Conservation (phyloP, 2,329 filamentous ascomycete genomes). For the Plenodomus lindquistii region DNA sequence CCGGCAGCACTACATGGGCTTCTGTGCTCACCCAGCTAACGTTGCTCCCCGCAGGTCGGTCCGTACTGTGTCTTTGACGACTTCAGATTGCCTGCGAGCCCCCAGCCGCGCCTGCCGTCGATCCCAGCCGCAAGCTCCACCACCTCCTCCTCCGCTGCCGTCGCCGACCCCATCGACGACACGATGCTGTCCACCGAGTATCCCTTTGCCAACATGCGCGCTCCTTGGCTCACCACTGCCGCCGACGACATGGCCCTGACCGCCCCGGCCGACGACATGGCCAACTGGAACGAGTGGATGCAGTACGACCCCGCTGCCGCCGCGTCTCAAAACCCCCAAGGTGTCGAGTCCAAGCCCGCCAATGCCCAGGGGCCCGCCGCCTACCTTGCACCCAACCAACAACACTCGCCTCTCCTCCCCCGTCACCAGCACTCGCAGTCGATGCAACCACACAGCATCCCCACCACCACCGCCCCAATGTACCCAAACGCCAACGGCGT, state of each 20-base stretch:
- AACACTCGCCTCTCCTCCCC: constrained; percentile 27
- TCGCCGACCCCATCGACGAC: constrained; percentile 30
- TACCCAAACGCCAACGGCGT: constrained; percentile 20
- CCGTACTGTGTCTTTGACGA: constrained; percentile 46
- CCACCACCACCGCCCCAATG: constrained; percentile 31
- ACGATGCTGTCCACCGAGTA: constrained; percentile 42
- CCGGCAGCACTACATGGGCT: background rate
- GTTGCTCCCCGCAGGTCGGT: constrained; percentile 34
- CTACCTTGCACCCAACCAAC: constrained; percentile 32
- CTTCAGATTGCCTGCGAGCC: constrained; percentile 34
- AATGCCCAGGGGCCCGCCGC: constrained; percentile 32
- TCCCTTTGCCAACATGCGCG: constrained; percentile 37
- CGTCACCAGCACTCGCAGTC: constrained; percentile 32
- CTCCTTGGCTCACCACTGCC: constrained; percentile 40
- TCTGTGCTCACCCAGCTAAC: constrained; percentile 29
- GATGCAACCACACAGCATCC: constrained; percentile 21
- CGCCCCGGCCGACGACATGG: constrained; percentile 34
- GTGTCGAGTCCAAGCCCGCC: constrained; percentile 24
- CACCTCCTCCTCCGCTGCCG: background rate
- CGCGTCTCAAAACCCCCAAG: constrained; percentile 32
- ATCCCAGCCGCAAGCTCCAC: constrained; percentile 10
- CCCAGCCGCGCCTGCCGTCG: constrained; percentile 13
- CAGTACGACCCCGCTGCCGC: constrained; percentile 49
- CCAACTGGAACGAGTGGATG: constrained; percentile 54
- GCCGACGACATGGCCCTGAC: constrained; percentile 39